phyloP scores from a whole-genome alignment of 202 grass and related monocot genomes.

The Dendrocalamus latiflorus region DNA sequence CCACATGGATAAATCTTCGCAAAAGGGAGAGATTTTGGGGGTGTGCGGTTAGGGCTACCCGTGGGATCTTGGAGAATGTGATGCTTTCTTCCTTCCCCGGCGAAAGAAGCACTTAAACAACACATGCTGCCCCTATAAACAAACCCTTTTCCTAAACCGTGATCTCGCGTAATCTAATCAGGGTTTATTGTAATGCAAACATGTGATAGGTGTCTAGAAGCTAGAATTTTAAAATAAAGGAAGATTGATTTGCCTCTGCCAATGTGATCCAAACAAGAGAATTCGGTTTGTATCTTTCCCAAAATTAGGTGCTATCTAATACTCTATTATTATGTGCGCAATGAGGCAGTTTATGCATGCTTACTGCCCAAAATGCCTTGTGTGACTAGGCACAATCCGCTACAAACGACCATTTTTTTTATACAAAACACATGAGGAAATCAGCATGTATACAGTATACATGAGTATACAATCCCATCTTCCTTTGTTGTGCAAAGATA shows the following conservation, averaged over 20 bases:
- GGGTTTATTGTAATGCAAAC: slow-evolving; percentile 10
- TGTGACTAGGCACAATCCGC: background rate
- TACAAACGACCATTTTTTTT: background rate
- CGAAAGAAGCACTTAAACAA: background rate
- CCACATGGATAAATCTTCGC: slow-evolving; percentile 45
- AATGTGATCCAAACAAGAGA: slow-evolving; percentile 23
- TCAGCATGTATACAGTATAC: background rate
- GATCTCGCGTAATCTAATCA: slow-evolving; percentile 35
- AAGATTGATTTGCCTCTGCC: background rate
- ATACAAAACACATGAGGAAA: background rate
- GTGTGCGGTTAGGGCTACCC: slow-evolving; percentile 17
- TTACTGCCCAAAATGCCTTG: background rate
- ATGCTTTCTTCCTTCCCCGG: slow-evolving; percentile 22
- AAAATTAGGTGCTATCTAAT: background rate
- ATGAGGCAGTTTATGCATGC: background rate
- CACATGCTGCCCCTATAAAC: slow-evolving; percentile 10
- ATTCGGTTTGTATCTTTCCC: slow-evolving; percentile 16
- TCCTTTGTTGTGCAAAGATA: slow-evolving; percentile 6
- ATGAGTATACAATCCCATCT: background rate
- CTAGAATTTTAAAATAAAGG: background rate
- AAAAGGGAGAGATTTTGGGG: slow-evolving; percentile 9
- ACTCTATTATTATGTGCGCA: background rate
- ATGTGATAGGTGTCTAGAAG: slow-evolving; percentile 26
- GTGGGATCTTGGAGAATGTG: slow-evolving; percentile 55
- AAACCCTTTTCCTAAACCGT: slow-evolving; percentile 13